Conservation (phyloP, 441 rosid genomes). For the Hypseocharis bilobata region DNA sequence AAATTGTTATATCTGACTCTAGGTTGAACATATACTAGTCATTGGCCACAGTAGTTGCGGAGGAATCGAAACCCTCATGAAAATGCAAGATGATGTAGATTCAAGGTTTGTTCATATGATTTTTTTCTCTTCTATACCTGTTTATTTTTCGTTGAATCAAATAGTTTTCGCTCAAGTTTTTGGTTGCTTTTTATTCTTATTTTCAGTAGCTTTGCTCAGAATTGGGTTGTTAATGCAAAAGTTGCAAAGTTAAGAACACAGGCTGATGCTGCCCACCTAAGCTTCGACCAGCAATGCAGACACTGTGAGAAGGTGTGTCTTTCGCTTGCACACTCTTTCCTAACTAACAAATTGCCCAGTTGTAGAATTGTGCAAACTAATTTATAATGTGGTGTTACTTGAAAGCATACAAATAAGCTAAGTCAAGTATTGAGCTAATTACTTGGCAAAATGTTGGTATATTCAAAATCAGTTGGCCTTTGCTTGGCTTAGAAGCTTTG, state of each 20-base stretch:
- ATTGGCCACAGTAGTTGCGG: constrained; percentile 61
- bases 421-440: background rate
- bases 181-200: constrained; percentile 4
- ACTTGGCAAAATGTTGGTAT: background rate
- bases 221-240: constrained; percentile 48
- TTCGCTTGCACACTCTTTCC: background rate
- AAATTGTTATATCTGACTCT: background rate
- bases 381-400: no score
- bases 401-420: no score
- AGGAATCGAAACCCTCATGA: constrained; percentile 57
- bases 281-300: constrained; percentile 51
- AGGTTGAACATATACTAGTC: constrained; percentile 55
- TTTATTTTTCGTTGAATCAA: background rate
- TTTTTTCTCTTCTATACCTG: background rate
- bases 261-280: constrained; percentile 35
- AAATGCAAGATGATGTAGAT: constrained; percentile 32
- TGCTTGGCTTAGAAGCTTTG: no score
- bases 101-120: constrained; percentile 24
- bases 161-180: background rate
- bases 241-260: constrained; percentile 43
- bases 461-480: background rate
- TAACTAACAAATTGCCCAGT: no score
- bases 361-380: no score
- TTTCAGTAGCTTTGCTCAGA: constrained; percentile 36
- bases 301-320: constrained; percentile 45